Conservation (phyloP, 208 protist species). For the Naegleria lovaniensis region DNA sequence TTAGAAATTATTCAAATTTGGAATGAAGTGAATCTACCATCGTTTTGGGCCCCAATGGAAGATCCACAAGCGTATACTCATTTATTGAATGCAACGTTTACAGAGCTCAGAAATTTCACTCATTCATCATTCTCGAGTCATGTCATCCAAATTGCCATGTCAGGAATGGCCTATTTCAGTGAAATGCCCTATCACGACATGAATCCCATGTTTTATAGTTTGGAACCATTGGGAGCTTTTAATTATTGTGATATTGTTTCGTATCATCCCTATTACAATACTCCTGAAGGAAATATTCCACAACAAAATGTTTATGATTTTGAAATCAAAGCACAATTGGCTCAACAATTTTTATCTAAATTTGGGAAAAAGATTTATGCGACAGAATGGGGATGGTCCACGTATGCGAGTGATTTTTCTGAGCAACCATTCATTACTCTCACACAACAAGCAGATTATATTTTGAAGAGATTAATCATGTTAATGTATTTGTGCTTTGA, state of each 20-base stretch:
- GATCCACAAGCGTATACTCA: background rate
- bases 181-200: background rate
- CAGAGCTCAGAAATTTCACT: background rate
- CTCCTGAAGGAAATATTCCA: background rate
- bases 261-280: background rate
- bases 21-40: background rate
- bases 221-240: background rate
- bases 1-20: background rate
- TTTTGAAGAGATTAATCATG: background rate
- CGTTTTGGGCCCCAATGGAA: background rate
- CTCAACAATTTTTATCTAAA: background rate
- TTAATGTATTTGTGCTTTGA: slow-evolving; percentile 4
- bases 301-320: background rate
- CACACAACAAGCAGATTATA: background rate
- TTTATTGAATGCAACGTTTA: background rate
- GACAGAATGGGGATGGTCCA: slow-evolving; percentile 1
- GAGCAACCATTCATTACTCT: background rate
- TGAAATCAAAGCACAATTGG: background rate
- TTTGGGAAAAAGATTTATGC: background rate
- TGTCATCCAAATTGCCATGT: background rate
- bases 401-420: background rate
- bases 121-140: background rate
- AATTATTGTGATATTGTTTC: background rate
- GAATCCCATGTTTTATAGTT: background rate
- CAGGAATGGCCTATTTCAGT: background rate